These are phyloP conservation scores for Cornus kousa DNA, from an alignment of 148 eudicot species.

Conservation along the genomic window DNA sequence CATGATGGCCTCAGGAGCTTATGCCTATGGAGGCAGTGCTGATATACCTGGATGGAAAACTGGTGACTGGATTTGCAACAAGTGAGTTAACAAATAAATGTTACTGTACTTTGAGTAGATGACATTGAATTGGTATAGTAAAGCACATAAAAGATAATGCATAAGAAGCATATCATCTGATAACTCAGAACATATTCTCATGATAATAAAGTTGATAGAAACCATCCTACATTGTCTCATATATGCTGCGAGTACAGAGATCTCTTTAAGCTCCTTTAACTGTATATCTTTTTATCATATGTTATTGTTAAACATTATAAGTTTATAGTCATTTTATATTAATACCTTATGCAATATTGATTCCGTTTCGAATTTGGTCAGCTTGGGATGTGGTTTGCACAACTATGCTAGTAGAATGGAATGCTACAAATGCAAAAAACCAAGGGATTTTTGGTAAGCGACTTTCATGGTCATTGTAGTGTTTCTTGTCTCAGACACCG, in stretches of 20 bases:
- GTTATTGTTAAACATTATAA: background rate
- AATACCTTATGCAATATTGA: background rate
- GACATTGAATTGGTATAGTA: background rate
- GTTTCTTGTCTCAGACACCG: background rate
- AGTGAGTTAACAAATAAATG: conserved; percentile 27
- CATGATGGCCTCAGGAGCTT: conserved; percentile 34
- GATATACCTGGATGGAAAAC: conserved; percentile 79
- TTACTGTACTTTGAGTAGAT: background rate
- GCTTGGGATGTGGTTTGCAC: conserved; percentile 71
- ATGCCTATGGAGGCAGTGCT: conserved; percentile 26
- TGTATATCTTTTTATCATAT: background rate
- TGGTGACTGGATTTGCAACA: conserved; percentile 82
- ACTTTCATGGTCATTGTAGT: background rate
- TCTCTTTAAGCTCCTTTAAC: background rate
- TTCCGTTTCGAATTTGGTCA: conserved; percentile 18
- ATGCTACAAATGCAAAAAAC: conserved; percentile 54
- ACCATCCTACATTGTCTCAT: background rate
- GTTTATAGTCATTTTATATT: background rate
- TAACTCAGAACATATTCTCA: background rate
- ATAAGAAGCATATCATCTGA: no score
- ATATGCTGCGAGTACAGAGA: background rate
- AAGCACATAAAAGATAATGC: background rate
- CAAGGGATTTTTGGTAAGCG: conserved; percentile 48
- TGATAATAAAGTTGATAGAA: background rate
- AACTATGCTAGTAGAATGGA: conserved; percentile 73